phyloP scores from a whole-genome alignment of 2,329 filamentous ascomycete genomes.

The Scortechinia acanthostroma region DNA sequence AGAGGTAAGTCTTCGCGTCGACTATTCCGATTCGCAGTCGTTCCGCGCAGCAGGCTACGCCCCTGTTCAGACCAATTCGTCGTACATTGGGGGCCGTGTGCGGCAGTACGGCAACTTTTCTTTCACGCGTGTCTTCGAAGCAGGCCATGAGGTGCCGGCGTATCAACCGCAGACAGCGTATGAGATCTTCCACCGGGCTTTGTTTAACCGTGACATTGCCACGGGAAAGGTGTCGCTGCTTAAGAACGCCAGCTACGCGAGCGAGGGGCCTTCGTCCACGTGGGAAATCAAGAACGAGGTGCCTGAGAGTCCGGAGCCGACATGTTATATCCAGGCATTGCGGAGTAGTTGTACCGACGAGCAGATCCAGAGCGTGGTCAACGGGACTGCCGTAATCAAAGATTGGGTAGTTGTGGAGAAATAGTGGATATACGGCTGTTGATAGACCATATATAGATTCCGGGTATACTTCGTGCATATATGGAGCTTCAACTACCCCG shows the following conservation, averaged over 20 bases:
- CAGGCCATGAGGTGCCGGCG: conserved; percentile 35
- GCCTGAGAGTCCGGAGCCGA: conserved; percentile 23
- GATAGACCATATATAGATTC: no score
- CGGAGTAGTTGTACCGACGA: conserved; percentile 29
- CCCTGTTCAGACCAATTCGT: conserved; percentile 24
- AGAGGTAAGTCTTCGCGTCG: conserved; percentile 31
- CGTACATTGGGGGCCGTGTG: conserved; percentile 33
- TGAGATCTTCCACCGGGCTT: conserved; percentile 37
- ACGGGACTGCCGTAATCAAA: conserved; percentile 33
- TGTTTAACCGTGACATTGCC: conserved; percentile 38
- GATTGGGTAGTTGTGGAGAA: conserved; percentile 30
- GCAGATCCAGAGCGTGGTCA: conserved; percentile 27
- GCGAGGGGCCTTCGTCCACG: conserved; percentile 25
- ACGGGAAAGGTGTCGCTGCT: conserved; percentile 36
- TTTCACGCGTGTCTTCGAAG: conserved; percentile 35
- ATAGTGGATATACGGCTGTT: no score
- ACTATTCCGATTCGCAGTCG: conserved; percentile 25
- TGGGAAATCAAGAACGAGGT: conserved; percentile 33
- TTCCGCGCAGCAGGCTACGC: conserved; percentile 41
- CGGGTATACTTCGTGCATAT: no score
- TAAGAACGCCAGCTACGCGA: conserved; percentile 22
- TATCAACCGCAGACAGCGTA: conserved; percentile 42
- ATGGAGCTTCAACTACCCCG: no score
- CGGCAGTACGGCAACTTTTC: conserved; percentile 38
- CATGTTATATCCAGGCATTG: conserved; percentile 33